These are phyloP conservation scores for Aspergillus arachidicola DNA, from an alignment of 2,329 filamentous ascomycete genomes.

Conservation along the genomic window DNA sequence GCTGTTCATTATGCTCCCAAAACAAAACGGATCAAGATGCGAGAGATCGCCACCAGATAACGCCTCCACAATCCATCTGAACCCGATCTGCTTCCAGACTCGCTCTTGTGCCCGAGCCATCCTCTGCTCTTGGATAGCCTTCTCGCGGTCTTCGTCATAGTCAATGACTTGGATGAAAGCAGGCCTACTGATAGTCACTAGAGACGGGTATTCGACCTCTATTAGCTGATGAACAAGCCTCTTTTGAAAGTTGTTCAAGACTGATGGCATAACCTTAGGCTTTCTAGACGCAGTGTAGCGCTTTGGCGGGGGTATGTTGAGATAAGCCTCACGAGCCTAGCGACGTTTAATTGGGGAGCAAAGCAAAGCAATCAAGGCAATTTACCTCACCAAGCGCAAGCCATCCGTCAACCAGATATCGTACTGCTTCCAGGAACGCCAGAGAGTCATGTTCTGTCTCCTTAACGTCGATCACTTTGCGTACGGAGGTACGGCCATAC, in stretches of 20 bases:
- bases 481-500: slow-evolving; percentile 33
- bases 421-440: slow-evolving; percentile 52
- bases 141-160: slow-evolving; percentile 40
- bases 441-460: slow-evolving; percentile 55
- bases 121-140: slow-evolving; percentile 31
- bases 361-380: neutral
- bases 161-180: slow-evolving; percentile 46
- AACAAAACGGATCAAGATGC: slow-evolving; percentile 36
- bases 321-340: slow-evolving; percentile 36
- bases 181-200: slow-evolving; percentile 41
- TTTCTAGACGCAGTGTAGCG: slow-evolving; percentile 18
- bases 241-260: slow-evolving; percentile 62
- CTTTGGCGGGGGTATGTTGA: slow-evolving; percentile 49
- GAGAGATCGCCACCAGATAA: slow-evolving; percentile 46
- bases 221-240: slow-evolving; percentile 68
- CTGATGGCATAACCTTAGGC: slow-evolving; percentile 24
- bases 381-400: slow-evolving; percentile 32
- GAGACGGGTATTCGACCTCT: slow-evolving; percentile 57
- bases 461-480: slow-evolving; percentile 52
- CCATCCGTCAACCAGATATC: slow-evolving; percentile 53
- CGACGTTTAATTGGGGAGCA: slow-evolving; percentile 5
- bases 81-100: slow-evolving; percentile 42
- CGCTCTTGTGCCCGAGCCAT: slow-evolving; percentile 28
- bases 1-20: slow-evolving; percentile 27
- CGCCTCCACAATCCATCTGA: slow-evolving; percentile 52